Evolutionary conservation across 1,284 basidiomycete species (phyloP).

Genomic region (Ceratobasidium theobromae): DNA sequence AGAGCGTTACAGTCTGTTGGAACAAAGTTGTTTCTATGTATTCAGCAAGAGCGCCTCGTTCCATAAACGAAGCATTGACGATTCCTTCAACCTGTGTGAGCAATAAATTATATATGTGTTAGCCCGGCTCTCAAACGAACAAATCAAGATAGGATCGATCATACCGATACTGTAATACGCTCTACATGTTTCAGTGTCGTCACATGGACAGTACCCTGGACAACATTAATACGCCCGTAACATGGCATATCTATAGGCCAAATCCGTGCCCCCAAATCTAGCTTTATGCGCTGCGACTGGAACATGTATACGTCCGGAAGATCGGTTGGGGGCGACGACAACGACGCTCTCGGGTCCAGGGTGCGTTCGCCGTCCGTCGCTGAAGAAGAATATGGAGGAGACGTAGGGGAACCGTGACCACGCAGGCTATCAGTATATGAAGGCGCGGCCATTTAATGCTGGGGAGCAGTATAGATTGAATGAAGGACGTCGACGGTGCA

Average conservation of each 20-base stretch:
- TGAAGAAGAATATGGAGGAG: slow-evolving; percentile 2
- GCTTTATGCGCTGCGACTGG: slow-evolving; percentile 16
- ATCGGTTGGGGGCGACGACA: neutral
- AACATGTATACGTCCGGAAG: slow-evolving; percentile 11
- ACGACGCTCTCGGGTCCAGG: neutral
- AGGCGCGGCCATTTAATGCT: slow-evolving; percentile 16
- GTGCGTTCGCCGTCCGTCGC: slow-evolving; percentile 16
- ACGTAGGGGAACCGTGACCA: neutral
- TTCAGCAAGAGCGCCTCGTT: slow-evolving; percentile 3
- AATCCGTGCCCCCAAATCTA: slow-evolving; percentile 6
- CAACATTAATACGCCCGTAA: neutral
- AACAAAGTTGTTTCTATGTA: neutral
- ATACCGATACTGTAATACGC: slow-evolving; percentile 1
- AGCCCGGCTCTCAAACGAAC: no score
- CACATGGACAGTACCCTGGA: neutral
- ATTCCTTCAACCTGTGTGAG: neutral
- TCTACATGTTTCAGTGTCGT: slow-evolving; percentile 9
- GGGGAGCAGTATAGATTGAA: no score
- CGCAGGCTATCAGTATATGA: slow-evolving; percentile 7
- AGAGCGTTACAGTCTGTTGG: neutral
- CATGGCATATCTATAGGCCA: slow-evolving; percentile 10
- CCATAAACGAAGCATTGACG: slow-evolving; percentile 14
- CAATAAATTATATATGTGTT: neutral
- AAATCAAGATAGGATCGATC: neutral
- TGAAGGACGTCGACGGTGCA: no score